These are phyloP conservation scores for Metarhizium humberi DNA, from an alignment of 2,329 filamentous ascomycete genomes.

Conservation along the genomic window DNA sequence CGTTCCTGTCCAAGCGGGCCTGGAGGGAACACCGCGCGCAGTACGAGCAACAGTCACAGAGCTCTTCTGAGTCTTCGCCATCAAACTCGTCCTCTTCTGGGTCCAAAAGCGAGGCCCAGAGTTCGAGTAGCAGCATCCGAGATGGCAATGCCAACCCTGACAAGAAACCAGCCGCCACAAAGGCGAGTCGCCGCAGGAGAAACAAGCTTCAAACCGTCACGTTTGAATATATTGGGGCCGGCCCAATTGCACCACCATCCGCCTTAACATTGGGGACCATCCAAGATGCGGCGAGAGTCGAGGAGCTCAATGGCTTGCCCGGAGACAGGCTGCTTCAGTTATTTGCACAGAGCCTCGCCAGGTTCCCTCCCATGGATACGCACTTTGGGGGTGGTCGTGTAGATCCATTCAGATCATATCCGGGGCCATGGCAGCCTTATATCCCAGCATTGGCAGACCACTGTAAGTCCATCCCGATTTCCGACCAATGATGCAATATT, in stretches of 20 bases:
- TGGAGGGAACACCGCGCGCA: slow-evolving; percentile 1
- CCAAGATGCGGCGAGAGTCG: not conserved
- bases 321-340: not conserved
- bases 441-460: slow-evolving; percentile 16
- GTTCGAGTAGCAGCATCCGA: too few species aligned
- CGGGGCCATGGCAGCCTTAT: slow-evolving; percentile 9
- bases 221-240: too few species aligned
- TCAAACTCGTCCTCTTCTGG: too few species aligned
- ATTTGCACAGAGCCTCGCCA: not conserved
- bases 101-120: too few species aligned
- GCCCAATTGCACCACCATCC: not conserved
- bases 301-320: not conserved
- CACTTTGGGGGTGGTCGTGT: slow-evolving; percentile 15
- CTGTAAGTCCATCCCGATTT: slow-evolving; percentile 9
- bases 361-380: slow-evolving; percentile 10
- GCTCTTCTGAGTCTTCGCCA: not conserved
- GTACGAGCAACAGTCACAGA: not conserved
- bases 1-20: slow-evolving; percentile 11
- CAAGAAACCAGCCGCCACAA: too few species aligned
- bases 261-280: not conserved
- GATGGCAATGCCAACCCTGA: too few species aligned
- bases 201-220: too few species aligned
- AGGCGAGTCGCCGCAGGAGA: too few species aligned
- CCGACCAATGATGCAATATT: too few species aligned
- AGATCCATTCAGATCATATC: slow-evolving; percentile 14